Percentiles rank a stretch among this genome's conserved stretches.
Evolutionary conservation across 352 stramenopile species (phyloP).

Genomic region (Pythium brassicae): DNA sequence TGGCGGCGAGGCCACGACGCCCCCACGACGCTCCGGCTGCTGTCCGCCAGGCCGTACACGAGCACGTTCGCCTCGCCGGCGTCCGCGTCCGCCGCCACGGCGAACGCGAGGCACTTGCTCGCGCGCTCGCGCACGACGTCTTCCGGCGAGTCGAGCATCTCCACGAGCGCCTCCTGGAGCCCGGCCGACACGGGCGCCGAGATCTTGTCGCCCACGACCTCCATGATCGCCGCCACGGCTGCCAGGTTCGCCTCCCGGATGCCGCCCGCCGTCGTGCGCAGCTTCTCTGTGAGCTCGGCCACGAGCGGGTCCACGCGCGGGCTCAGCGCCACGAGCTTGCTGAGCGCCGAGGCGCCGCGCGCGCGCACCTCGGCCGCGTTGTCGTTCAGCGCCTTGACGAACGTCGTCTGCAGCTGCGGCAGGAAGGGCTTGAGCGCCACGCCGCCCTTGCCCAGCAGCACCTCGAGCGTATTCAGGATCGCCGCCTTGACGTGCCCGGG

Average conservation of each 20-base stretch:
- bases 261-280: constrained; percentile 54
- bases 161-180: constrained; percentile 61
- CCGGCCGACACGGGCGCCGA: constrained; percentile 37
- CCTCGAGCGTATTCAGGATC: constrained; percentile 96
- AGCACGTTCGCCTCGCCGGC: constrained; percentile 30
- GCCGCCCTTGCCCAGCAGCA: constrained; percentile 96
- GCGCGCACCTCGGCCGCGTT: constrained; percentile 90
- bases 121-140: constrained; percentile 61
- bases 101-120: constrained; percentile 60
- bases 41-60: constrained; percentile 40
- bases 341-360: constrained; percentile 89
- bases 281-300: constrained; percentile 91
- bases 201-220: constrained; percentile 68
- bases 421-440: constrained; percentile 98
- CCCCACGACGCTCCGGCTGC: constrained; percentile 24
- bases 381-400: constrained; percentile 99
- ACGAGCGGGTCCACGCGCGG: constrained; percentile 95
- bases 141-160: constrained; percentile 61
- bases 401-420: constrained; percentile 99
- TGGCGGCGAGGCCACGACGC: constrained; percentile 56
- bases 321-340: constrained; percentile 92
- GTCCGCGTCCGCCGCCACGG: constrained; percentile 44
- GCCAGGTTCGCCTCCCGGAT: constrained; percentile 80
- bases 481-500: constrained; percentile 96
- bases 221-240: constrained; percentile 58